Base-by-base conservation (phyloP, 1,284 basidiomycete genomes). In the Vanrija humicola region DNA sequence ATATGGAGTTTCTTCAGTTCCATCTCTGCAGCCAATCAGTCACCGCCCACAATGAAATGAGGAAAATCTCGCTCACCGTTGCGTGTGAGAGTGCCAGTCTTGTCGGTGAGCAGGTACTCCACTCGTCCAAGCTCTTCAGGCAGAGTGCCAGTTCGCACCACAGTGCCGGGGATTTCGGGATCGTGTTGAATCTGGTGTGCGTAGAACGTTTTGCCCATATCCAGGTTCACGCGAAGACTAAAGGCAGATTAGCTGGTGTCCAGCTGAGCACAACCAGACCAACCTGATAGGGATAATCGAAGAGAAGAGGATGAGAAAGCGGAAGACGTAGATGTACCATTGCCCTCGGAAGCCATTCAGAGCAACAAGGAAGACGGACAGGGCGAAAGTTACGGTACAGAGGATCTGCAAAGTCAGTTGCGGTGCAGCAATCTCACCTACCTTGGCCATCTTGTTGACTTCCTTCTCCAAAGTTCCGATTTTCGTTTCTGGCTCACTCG, bases 201-300 rank as follows among this genome's bases (percentile, higher is more conserved):
- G 68, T 98, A 98, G 43, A 98, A 90, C 0, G 94, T 98, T 79
- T 99, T 99, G 58, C 95, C 96, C 94, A 99, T 98, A 74, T 99
- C 96, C 48, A 98, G 82, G 68, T 99, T 99, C 58, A 99, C 95
- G 25, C 96, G 89, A 50, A 99, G 80, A 81, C 92, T 97, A 60
- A 16, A 21, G 16, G 38, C 0, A 4, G 5, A 39, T 53, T 39
- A 48, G 10, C 38, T 21, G 18, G 34, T 16, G 40, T 34, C 15
- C 38, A 34, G 14, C 34, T 10, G 34, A 50, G 48, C 8, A 48
- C 38, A 23, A 8, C 15, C 18, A 19, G 25, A 75, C 86, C 59
- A 48, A 90, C 92, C 90, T 94, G 79, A 99, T 98, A 25, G 96
- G 96, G 68, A 99, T 98, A 75, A 99, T 98, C 18, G 91, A 95